phyloP scores from a whole-genome alignment of 441 rosid species.

The Macaranga tanarius region DNA sequence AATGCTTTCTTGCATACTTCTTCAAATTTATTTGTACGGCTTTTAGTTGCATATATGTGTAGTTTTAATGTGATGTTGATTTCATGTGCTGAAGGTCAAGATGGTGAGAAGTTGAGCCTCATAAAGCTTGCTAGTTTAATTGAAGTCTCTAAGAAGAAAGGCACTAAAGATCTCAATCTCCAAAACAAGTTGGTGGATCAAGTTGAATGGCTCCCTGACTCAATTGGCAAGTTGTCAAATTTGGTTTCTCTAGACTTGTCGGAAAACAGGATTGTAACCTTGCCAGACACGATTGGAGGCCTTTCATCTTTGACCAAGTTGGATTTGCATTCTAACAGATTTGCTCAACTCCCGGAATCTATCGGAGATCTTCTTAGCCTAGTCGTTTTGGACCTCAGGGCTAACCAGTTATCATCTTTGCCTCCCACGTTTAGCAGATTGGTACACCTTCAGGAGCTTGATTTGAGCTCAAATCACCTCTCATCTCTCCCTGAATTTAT shows the following conservation, averaged over 20 bases:
- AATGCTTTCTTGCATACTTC: not conserved
- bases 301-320: constrained; percentile 68
- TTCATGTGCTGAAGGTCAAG: constrained; percentile 51
- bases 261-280: constrained; percentile 65
- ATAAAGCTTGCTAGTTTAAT: constrained; percentile 91
- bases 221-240: constrained; percentile 72
- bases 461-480: constrained; percentile 71
- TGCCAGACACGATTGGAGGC: constrained; percentile 75
- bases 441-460: constrained; percentile 76
- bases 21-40: not conserved
- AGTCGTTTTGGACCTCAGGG: constrained; percentile 65
- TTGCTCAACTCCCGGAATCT: constrained; percentile 69
- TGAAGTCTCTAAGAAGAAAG: constrained; percentile 84
- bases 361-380: constrained; percentile 73
- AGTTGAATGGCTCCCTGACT: constrained; percentile 92
- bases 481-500: constrained; percentile 59
- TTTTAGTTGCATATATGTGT: not conserved
- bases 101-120: constrained; percentile 72
- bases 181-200: constrained; percentile 82
- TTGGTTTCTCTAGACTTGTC: constrained; percentile 73
- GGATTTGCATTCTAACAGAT: constrained; percentile 81
- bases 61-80: not conserved
- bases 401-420: constrained; percentile 69
- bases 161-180: constrained; percentile 73
- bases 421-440: constrained; percentile 63